Evolutionary conservation across 305 asterid genomes (phyloP).

Genomic region (Caryopteris hybrid): DNA sequence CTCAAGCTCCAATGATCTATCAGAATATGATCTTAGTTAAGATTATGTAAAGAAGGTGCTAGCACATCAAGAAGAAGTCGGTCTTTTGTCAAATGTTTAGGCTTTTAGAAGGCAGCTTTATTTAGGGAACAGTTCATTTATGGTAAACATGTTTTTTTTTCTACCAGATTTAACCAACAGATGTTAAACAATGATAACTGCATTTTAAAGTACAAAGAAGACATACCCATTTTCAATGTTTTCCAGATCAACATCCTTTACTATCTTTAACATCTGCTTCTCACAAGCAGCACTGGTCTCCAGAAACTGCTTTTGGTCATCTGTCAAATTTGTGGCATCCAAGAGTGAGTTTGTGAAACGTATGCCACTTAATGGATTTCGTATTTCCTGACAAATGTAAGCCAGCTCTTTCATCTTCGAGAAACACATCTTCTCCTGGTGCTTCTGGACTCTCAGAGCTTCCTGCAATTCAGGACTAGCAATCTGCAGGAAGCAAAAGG

Average conservation of each 20-base stretch:
- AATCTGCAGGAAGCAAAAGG: conserved; percentile 83
- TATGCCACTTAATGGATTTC: conserved; percentile 73
- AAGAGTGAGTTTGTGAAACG: conserved; percentile 68
- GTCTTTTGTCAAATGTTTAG: no score
- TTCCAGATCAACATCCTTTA: conserved; percentile 64
- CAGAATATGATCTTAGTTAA: conserved; percentile 12
- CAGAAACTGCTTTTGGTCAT: conserved; percentile 73
- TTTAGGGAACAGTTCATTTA: no score
- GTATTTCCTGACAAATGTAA: conserved; percentile 76
- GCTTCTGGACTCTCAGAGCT: conserved; percentile 57
- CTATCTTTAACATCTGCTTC: conserved; percentile 75
- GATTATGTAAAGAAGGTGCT: neutral
- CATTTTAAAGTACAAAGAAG: conserved; percentile 10
- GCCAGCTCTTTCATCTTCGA: conserved; percentile 80
- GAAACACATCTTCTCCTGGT: conserved; percentile 47
- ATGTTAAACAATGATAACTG: neutral
- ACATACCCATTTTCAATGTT: conserved; percentile 70
- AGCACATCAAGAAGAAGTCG: neutral
- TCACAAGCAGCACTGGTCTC: conserved; percentile 87
- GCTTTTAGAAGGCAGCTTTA: no score
- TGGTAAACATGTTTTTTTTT: neutral
- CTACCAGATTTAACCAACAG: neutral
- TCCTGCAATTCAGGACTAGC: conserved; percentile 72
- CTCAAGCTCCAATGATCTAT: conserved; percentile 68
- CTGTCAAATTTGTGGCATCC: conserved; percentile 66